Percentiles rank a stretch among this genome's conserved stretches.
These are phyloP conservation scores for Coelastrella sp. DNA, from an alignment of 139 green algal genomes.

Conservation along the genomic window DNA sequence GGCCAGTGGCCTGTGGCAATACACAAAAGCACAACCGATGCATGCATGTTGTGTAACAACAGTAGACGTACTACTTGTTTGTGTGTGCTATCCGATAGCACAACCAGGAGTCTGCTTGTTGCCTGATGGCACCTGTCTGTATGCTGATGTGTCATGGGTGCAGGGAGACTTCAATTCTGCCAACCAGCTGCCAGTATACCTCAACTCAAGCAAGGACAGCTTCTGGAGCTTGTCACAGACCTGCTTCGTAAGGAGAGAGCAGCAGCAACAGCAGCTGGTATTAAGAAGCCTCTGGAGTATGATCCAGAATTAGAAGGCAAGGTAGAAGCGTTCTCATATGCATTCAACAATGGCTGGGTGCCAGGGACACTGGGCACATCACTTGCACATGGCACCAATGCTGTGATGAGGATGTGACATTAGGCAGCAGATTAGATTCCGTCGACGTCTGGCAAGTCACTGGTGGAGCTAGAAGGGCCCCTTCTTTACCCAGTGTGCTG, in stretches of 20 bases:
- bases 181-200: conserved; percentile 38
- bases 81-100: too few relatives aligned
- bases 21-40: too few relatives aligned
- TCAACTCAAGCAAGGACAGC: conserved; percentile 55
- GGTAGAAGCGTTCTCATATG: conserved; percentile 60
- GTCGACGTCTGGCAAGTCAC: neutral
- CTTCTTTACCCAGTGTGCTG: too few relatives aligned
- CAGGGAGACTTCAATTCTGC: conserved; percentile 60
- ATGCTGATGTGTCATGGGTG: conserved; percentile 41
- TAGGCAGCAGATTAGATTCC: neutral
- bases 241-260: conserved; percentile 38
- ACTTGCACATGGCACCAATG: conserved; percentile 77
- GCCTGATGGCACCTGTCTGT: too few relatives aligned
- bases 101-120: too few relatives aligned
- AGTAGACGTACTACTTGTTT: too few relatives aligned
- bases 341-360: conserved; percentile 89
- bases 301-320: conserved; percentile 55
- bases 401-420: conserved; percentile 82
- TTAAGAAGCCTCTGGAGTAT: conserved; percentile 56
- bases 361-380: conserved; percentile 73
- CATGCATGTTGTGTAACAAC: too few relatives aligned
- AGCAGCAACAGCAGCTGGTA: conserved; percentile 60
- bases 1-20: too few relatives aligned
- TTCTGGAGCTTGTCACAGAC: conserved; percentile 71
- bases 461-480: too few relatives aligned